Evolutionary conservation across 2,329 filamentous ascomycete genomes (phyloP).

Genomic region (Trichoderma citrinoviride): DNA sequence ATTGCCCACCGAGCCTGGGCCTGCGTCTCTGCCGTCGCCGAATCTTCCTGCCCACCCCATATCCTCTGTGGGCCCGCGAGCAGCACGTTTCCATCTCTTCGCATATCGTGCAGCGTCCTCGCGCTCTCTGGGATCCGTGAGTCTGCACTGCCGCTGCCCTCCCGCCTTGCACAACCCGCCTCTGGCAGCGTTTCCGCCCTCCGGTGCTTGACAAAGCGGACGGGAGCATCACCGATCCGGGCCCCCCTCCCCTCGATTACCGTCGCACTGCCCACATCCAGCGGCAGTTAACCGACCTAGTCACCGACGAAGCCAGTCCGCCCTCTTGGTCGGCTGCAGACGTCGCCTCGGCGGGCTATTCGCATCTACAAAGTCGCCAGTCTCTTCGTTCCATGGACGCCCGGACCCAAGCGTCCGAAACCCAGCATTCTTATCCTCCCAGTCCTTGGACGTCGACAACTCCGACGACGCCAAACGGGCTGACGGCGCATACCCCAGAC

Average conservation of each 20-base stretch:
- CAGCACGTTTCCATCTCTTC: not conserved
- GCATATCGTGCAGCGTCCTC: not conserved
- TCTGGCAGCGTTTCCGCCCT: not conserved
- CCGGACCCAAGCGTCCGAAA: conserved; percentile 39
- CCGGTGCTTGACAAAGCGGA: not conserved
- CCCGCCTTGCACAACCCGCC: conserved; percentile 2
- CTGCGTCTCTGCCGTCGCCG: conserved; percentile 7
- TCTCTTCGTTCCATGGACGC: conserved; percentile 39
- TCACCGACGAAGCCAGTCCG: conserved; percentile 15
- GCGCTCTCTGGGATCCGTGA: not conserved
- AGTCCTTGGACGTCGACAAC: conserved; percentile 34
- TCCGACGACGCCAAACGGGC: conserved; percentile 29
- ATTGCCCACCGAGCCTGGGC: not conserved
- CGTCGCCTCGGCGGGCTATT: conserved; percentile 20
- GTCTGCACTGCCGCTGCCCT: not conserved
- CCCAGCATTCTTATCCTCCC: conserved; percentile 40
- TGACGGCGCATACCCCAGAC: conserved; percentile 32
- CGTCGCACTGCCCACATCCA: conserved; percentile 2
- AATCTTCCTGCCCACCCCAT: conserved; percentile 10
- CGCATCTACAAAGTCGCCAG: conserved; percentile 19
- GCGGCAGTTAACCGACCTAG: conserved; percentile 5
- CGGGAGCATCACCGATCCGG: not conserved
- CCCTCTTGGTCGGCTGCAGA: conserved; percentile 9
- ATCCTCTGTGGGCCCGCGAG: conserved; percentile 12
- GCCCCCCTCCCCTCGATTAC: conserved; percentile 1